phyloP scores from a whole-genome alignment of 176 grass and related monocot genomes.

The Carex littledalei region DNA sequence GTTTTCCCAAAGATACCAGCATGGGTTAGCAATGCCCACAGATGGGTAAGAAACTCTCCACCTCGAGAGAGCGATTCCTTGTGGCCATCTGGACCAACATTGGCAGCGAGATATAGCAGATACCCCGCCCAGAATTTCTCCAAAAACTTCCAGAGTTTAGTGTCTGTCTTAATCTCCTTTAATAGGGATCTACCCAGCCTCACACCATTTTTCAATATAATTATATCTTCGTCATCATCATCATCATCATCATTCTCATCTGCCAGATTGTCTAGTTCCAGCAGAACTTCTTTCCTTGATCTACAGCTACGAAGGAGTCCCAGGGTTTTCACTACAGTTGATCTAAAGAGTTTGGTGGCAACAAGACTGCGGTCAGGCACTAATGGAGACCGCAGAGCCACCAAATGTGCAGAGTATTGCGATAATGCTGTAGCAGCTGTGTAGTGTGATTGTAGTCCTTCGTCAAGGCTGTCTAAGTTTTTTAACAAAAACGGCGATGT shows the following conservation, averaged over 20 bases:
- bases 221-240: too few relatives aligned
- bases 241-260: not conserved
- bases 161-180: not conserved
- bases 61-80: not conserved
- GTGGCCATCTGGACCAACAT: not conserved
- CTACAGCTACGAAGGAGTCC: not conserved
- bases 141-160: not conserved
- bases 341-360: not conserved
- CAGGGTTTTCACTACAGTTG: not conserved
- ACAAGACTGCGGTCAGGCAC: not conserved
- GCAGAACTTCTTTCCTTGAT: not conserved
- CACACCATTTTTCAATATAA: not conserved
- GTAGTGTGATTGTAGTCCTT: not conserved
- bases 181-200: not conserved
- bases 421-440: slow-evolving; percentile 1
- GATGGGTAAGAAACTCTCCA: slow-evolving; percentile 20
- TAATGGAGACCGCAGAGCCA: not conserved
- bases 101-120: not conserved
- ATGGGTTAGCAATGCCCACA: not conserved
- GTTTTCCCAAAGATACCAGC: not conserved
- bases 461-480: not conserved
- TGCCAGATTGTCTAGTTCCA: not conserved
- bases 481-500: not conserved
- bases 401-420: not conserved
- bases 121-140: slow-evolving; percentile 4